phyloP scores from a whole-genome alignment of 768 basidiomycete species.

The Leccinum boreale region DNA sequence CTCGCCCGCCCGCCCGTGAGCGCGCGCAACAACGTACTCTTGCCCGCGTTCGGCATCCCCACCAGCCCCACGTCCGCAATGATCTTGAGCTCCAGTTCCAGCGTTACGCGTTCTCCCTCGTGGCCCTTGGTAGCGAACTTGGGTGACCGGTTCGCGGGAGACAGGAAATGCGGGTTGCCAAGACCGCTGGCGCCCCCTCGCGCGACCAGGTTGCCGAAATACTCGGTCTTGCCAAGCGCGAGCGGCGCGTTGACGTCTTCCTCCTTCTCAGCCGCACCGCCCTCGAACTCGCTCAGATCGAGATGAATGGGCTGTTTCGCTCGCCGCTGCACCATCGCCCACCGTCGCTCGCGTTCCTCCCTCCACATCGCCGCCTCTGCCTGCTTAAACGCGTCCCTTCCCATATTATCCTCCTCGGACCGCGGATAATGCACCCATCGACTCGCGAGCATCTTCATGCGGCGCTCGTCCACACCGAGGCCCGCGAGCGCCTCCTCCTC shows the following conservation, averaged over 20 bases:
- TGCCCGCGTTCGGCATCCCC: conserved; percentile 93
- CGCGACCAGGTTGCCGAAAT: conserved; percentile 64
- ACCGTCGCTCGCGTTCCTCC: conserved; percentile 59
- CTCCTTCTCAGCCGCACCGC: conserved; percentile 14
- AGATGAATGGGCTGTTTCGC: conserved; percentile 46
- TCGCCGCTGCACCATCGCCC: conserved; percentile 40
- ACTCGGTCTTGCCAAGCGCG: conserved; percentile 50
- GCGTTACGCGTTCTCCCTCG: conserved; percentile 67
- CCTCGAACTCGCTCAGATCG: conserved; percentile 57
- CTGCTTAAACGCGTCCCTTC: conserved; percentile 64
- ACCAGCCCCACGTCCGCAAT: conserved; percentile 95
- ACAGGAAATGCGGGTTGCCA: conserved; percentile 86
- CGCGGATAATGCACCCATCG: conserved; percentile 84
- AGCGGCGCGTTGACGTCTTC: conserved; percentile 50
- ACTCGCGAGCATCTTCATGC: conserved; percentile 57
- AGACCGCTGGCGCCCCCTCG: conserved; percentile 77
- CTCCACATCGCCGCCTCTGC: conserved; percentile 60
- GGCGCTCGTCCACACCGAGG: conserved; percentile 43
- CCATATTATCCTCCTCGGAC: conserved; percentile 56
- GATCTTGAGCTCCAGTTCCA: conserved; percentile 91
- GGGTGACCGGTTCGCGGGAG: conserved; percentile 68
- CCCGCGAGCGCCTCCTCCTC: conserved; percentile 58
- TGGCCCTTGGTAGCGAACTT: conserved; percentile 82
- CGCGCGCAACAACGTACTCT: conserved; percentile 88
- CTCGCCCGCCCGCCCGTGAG: conserved; percentile 82